Conservation (phyloP, 1,139 yeast genomes). For the Yamadazyma trypodendri region DNA sequence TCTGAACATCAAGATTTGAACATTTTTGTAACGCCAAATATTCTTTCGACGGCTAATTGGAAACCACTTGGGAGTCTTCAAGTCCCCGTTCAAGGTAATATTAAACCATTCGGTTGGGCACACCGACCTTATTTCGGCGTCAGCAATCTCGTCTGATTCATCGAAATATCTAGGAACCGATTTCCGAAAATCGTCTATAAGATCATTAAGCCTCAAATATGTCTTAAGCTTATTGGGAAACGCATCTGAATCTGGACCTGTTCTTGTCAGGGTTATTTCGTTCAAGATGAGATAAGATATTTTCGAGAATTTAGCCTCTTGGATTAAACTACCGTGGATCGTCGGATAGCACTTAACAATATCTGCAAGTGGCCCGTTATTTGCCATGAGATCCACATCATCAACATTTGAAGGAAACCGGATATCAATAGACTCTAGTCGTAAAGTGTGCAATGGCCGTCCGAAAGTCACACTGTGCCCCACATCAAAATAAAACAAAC, state of each 20-base stretch:
- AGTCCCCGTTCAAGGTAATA: conserved; percentile 1
- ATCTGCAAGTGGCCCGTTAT: background rate
- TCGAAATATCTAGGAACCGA: conserved; percentile 1
- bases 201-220: background rate
- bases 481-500: conserved; percentile 10
- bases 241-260: background rate
- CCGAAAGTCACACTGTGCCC: conserved; percentile 12
- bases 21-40: conserved; percentile 11
- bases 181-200: background rate
- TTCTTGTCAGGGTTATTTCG: background rate
- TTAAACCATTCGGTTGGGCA: conserved; percentile 4
- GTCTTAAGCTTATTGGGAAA: background rate
- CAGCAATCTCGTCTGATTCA: background rate
- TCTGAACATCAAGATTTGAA: conserved; percentile 13
- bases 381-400: background rate
- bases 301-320: conserved; percentile 1
- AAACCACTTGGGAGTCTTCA: conserved; percentile 3
- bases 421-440: conserved; percentile 7
- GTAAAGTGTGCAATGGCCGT: conserved; percentile 7
- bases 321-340: conserved; percentile 2
- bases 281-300: conserved; percentile 1
- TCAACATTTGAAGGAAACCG: conserved; percentile 5
- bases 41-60: conserved; percentile 3
- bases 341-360: background rate
- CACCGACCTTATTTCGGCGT: background rate